phyloP scores from a whole-genome alignment of 768 basidiomycete genomes.

The Xerocomus brunneocitrinus region DNA sequence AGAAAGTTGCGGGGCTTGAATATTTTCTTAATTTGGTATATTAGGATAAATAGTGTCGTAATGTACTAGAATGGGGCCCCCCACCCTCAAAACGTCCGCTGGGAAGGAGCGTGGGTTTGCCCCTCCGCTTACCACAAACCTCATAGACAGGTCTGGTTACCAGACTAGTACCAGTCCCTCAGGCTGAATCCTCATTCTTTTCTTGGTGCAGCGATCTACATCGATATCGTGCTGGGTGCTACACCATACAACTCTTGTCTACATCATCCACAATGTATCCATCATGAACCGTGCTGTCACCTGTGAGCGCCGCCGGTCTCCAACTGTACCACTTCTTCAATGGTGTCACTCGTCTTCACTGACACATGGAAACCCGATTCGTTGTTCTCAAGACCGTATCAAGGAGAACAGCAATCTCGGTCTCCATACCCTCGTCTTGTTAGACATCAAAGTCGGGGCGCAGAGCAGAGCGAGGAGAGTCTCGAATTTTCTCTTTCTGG shows the following conservation, averaged over 20 bases:
- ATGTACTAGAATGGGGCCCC: too few species aligned
- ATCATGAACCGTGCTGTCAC: constrained; percentile 91
- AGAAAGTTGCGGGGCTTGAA: too few species aligned
- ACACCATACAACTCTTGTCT: constrained; percentile 72
- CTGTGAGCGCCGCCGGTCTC: constrained; percentile 87
- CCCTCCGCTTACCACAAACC: too few species aligned
- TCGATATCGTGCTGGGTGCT: constrained; percentile 89
- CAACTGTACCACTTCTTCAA: constrained; percentile 86
- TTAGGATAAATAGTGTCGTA: too few species aligned
- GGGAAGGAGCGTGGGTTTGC: too few species aligned
- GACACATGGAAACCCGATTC: constrained; percentile 94
- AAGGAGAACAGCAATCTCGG: constrained; percentile 86
- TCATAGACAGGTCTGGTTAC: too few species aligned
- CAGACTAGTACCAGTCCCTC: too few species aligned
- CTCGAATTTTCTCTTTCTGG: constrained; percentile 63
- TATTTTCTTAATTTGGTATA: too few species aligned
- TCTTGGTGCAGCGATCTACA: constrained; percentile 84
- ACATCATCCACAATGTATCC: constrained; percentile 93
- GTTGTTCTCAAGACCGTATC: constrained; percentile 79
- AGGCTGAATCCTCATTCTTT: too few species aligned
- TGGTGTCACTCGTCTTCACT: constrained; percentile 96
- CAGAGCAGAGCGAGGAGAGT: constrained; percentile 94
- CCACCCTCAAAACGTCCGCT: too few species aligned
- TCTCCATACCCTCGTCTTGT: constrained; percentile 88
- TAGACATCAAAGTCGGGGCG: constrained; percentile 93